Evolutionary conservation across 495 filamentous ascomycete genomes (phyloP).

Genomic region (Aspergillus kassunensis): DNA sequence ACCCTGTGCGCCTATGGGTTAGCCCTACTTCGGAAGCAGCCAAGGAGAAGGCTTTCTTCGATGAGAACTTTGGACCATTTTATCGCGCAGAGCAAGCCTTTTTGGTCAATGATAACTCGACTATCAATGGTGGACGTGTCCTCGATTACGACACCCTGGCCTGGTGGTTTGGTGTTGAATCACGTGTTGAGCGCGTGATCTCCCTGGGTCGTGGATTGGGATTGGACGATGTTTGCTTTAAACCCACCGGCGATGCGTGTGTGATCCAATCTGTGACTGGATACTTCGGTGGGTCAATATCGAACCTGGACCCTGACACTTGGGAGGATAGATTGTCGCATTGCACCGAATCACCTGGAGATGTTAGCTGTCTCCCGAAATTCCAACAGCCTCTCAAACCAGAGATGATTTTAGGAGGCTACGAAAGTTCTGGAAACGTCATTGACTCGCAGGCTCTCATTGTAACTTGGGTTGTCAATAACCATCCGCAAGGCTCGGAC

Average conservation of each 20-base stretch:
- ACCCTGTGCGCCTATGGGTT: slow-evolving; percentile 92
- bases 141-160: slow-evolving; percentile 79
- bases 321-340: slow-evolving; percentile 67
- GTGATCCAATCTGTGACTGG: slow-evolving; percentile 86
- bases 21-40: slow-evolving; percentile 88
- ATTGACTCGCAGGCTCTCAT: slow-evolving; percentile 75
- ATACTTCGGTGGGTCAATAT: slow-evolving; percentile 71
- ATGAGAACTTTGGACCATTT: slow-evolving; percentile 92
- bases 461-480: slow-evolving; percentile 94
- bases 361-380: slow-evolving; percentile 68
- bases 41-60: slow-evolving; percentile 90
- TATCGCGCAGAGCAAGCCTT: slow-evolving; percentile 93
- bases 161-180: slow-evolving; percentile 95
- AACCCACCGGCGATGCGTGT: slow-evolving; percentile 83
- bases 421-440: slow-evolving; percentile 60
- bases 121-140: slow-evolving; percentile 64
- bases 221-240: slow-evolving; percentile 87
- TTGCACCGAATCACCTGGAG: slow-evolving; percentile 72
- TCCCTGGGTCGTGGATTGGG: slow-evolving; percentile 58
- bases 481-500: slow-evolving; percentile 66
- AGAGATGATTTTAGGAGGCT: slow-evolving; percentile 82
- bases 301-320: slow-evolving; percentile 53
- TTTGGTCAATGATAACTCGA: slow-evolving; percentile 77
- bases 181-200: slow-evolving; percentile 62
- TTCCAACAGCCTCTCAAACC: slow-evolving; percentile 84